These are phyloP conservation scores for Stevia rebaudiana DNA, from an alignment of 140 eudicot genomes.

Conservation along the genomic window DNA sequence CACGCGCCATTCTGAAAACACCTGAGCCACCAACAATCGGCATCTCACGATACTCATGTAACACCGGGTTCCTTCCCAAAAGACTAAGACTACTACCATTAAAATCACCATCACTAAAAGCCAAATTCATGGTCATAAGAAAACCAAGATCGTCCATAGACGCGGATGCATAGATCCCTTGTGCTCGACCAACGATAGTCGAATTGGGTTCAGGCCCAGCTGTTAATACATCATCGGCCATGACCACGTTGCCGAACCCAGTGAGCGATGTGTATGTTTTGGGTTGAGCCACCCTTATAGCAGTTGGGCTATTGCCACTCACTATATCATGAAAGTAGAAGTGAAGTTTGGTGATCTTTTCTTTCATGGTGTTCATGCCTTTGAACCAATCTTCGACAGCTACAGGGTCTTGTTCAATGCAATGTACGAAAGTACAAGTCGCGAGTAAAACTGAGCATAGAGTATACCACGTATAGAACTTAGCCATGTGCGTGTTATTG, in stretches of 20 bases:
- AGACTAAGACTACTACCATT: constrained; percentile 40
- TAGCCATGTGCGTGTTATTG: constrained; percentile 24
- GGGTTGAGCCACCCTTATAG: constrained; percentile 34
- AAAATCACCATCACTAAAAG: constrained; percentile 29
- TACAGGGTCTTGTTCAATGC: constrained; percentile 30
- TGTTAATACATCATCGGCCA: constrained; percentile 47
- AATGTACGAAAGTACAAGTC: constrained; percentile 14
- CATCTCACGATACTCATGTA: constrained; percentile 39
- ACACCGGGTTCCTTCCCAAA: constrained; percentile 29
- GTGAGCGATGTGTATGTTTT: constrained; percentile 20
- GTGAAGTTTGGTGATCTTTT: constrained; percentile 43
- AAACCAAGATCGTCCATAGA: constrained; percentile 37
- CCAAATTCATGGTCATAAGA: constrained; percentile 34
- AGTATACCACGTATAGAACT: not conserved
- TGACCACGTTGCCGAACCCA: constrained; percentile 31
- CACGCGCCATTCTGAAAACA: constrained; percentile 38
- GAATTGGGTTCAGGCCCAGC: constrained; percentile 43
- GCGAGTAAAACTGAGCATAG: constrained; percentile 20
- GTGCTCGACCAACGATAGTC: constrained; percentile 48
- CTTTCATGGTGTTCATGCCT: constrained; percentile 26
- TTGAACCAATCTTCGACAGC: constrained; percentile 34
- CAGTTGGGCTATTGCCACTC: constrained; percentile 39
- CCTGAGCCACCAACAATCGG: constrained; percentile 45
- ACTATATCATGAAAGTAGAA: constrained; percentile 53
- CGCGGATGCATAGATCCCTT: constrained; percentile 43